These are phyloP conservation scores for Rhodosporidiobolus sp. DNA, from an alignment of 768 basidiomycete species.

Conservation along the genomic window DNA sequence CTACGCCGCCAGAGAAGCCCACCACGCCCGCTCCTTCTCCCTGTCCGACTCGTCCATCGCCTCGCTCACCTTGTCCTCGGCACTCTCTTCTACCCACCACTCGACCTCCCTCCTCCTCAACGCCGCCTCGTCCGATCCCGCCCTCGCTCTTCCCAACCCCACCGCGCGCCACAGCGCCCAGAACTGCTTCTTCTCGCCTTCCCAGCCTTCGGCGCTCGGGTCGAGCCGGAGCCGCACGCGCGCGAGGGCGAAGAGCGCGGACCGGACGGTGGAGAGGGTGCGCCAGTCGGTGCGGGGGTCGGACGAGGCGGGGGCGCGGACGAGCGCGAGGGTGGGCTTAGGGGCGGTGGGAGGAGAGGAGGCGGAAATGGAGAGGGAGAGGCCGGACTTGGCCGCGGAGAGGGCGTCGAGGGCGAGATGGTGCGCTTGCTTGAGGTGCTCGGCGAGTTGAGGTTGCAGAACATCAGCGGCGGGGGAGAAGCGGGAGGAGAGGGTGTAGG, in stretches of 20 bases:
- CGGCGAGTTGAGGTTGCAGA: background rate
- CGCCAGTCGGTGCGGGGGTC: conserved; percentile 11
- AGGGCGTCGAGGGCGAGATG: conserved; percentile 21
- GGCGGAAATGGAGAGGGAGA: conserved; percentile 13
- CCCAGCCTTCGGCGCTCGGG: background rate
- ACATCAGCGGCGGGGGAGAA: background rate
- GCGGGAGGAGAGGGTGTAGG: background rate
- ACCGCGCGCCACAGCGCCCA: conserved; percentile 24
- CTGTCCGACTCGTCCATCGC: background rate
- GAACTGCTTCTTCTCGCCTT: conserved; percentile 1
- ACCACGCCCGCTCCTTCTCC: conserved; percentile 6
- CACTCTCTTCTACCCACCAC: conserved; percentile 24
- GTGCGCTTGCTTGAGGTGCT: conserved; percentile 18
- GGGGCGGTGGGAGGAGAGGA: background rate
- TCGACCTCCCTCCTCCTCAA: background rate
- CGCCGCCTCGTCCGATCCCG: background rate
- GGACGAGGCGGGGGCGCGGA: background rate
- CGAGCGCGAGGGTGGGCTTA: background rate
- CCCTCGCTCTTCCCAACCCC: background rate
- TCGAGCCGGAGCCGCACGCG: conserved; percentile 15
- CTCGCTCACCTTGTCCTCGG: conserved; percentile 13
- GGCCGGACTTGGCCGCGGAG: background rate
- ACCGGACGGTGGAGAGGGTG: conserved; percentile 10
- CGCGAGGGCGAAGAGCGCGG: conserved; percentile 12
- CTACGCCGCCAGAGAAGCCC: background rate